Conservation (phyloP, 2,329 filamentous ascomycete species). For the Fusarium scirpi region DNA sequence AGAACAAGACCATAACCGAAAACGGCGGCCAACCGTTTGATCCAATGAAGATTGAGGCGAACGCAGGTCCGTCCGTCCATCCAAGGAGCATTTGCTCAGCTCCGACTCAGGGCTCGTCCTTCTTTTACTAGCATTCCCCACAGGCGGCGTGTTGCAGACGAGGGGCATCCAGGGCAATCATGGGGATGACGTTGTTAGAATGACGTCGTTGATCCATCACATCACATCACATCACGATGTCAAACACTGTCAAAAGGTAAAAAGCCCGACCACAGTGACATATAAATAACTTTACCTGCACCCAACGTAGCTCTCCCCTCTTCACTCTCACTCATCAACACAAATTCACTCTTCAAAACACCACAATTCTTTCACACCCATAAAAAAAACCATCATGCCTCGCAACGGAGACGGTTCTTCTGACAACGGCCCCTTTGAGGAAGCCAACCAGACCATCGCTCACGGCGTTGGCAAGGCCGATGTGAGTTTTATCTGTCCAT, state of each 20-base stretch:
- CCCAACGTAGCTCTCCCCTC: not conserved
- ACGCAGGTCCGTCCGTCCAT: conserved; percentile 35
- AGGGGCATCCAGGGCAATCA: conserved; percentile 7
- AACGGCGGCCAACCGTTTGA: not conserved
- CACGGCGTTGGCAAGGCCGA: conserved; percentile 58
- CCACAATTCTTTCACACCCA: conserved; percentile 1
- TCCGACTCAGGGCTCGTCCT: not conserved
- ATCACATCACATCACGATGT: conserved; percentile 37
- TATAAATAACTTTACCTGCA: conserved; percentile 34
- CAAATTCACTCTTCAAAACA: conserved; percentile 3
- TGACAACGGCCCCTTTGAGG: conserved; percentile 60
- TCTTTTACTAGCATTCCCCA: conserved; percentile 21
- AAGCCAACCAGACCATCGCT: conserved; percentile 56
- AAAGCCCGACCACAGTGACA: not conserved
- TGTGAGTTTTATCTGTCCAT: conserved; percentile 47
- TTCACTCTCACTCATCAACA: conserved; percentile 16
- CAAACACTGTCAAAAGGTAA: conserved; percentile 9
- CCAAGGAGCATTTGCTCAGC: conserved; percentile 29
- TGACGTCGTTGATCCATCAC: conserved; percentile 42
- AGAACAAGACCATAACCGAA: conserved; percentile 5
- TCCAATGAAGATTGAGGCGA: conserved; percentile 2
- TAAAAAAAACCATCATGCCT: conserved; percentile 55
- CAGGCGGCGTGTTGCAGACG: conserved; percentile 14
- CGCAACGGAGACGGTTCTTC: conserved; percentile 62
- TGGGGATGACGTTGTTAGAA: conserved; percentile 37